phyloP scores from a whole-genome alignment of 2,329 filamentous ascomycete genomes.

The Fonsecaea pugnacius region DNA sequence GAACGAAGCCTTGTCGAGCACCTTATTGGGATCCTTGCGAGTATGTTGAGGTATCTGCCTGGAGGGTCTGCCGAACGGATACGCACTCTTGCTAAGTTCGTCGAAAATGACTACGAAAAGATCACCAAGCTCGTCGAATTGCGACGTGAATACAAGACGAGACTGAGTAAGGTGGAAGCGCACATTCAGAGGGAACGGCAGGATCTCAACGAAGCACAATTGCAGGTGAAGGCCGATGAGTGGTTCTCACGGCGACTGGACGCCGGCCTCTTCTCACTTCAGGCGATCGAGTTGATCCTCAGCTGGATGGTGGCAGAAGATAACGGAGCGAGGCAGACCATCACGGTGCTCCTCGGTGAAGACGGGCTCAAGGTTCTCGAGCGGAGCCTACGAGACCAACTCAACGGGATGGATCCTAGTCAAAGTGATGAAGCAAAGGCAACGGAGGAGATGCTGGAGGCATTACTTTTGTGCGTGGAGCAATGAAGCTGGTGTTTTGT shows the following conservation, averaged over 20 bases:
- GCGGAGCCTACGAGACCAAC: conserved; percentile 70
- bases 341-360: conserved; percentile 68
- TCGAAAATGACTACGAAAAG: conserved; percentile 92
- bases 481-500: conserved; percentile 24
- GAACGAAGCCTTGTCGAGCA: conserved; percentile 73
- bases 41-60: conserved; percentile 77
- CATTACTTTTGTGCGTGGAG: conserved; percentile 58
- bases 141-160: conserved; percentile 70
- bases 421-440: conserved; percentile 58
- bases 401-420: conserved; percentile 61
- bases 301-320: conserved; percentile 95
- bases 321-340: conserved; percentile 68
- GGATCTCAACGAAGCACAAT: conserved; percentile 61
- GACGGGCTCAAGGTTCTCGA: conserved; percentile 65
- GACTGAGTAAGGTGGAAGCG: conserved; percentile 66
- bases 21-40: conserved; percentile 80
- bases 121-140: conserved; percentile 72
- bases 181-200: conserved; percentile 67
- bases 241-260: conserved; percentile 78
- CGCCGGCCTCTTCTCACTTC: conserved; percentile 80
- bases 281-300: conserved; percentile 80
- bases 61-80: conserved; percentile 78
- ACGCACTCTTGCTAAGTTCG: conserved; percentile 86
- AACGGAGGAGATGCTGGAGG: conserved; percentile 68
- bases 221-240: conserved; percentile 66